Percentiles rank a stretch among this genome's conserved stretches.
phyloP scores from a whole-genome alignment of 257 asterid genomes.

The Fraxinus cuspidata region DNA sequence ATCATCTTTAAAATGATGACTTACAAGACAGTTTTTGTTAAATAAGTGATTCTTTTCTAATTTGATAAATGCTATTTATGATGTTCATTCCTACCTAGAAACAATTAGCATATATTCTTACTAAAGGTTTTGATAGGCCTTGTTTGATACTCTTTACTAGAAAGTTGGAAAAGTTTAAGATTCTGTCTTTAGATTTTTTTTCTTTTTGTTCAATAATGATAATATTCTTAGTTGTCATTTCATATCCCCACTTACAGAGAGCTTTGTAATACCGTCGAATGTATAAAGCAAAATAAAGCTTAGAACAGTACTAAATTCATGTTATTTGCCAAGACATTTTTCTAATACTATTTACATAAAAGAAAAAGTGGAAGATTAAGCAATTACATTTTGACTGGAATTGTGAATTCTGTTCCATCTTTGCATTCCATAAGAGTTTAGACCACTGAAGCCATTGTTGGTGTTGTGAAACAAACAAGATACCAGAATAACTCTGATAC shows the following conservation, averaged over 20 bases:
- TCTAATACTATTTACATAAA: not conserved
- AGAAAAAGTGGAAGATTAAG: not conserved
- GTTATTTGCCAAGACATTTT: not conserved
- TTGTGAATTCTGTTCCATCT: not conserved
- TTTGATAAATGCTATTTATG: not conserved
- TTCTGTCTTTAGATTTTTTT: not conserved
- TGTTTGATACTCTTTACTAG: not conserved
- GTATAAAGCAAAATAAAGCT: no score
- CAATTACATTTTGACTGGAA: not conserved
- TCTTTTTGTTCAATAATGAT: not conserved
- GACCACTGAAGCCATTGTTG: slow-evolving; percentile 17
- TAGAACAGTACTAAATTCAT: no score
- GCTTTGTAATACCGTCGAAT: not conserved
- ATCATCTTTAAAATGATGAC: no score
- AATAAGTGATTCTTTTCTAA: not conserved
- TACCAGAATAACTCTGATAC: no score
- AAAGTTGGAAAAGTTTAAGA: not conserved
- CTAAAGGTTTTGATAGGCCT: not conserved
- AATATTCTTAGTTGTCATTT: not conserved
- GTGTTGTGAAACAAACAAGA: no score
- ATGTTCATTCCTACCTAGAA: not conserved
- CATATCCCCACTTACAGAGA: not conserved
- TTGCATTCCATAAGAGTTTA: not conserved
- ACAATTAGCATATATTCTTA: not conserved
- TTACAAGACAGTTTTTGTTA: no score